A percentile compares a stretch with the other conserved stretches of the same genome.
phyloP scores from a whole-genome alignment of 331 rosid species.

The Malus hybrid region DNA sequence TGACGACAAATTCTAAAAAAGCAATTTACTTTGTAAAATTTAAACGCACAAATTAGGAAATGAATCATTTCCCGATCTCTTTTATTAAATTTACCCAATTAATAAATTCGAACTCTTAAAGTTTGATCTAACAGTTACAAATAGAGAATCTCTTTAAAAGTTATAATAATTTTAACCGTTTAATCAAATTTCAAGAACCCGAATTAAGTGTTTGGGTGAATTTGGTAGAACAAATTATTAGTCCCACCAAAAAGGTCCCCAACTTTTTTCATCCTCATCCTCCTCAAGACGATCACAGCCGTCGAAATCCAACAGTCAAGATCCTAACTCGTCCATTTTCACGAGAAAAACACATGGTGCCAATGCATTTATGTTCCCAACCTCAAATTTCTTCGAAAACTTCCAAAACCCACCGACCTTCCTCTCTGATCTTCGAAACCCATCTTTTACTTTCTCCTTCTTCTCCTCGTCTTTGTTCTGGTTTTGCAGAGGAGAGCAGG shows the following conservation, averaged over 20 bases:
- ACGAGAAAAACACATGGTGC: not conserved
- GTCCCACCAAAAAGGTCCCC: too few species aligned
- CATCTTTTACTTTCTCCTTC: not conserved
- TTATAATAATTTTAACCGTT: too few species aligned
- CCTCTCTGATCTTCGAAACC: not conserved
- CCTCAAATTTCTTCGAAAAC: not conserved
- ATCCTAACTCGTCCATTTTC: constrained; percentile 1
- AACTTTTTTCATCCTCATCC: not conserved
- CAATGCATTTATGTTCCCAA: not conserved
- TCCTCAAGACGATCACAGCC: constrained; percentile 13
- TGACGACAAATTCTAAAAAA: too few species aligned
- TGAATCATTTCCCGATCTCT: fast-evolving
- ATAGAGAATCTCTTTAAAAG: fast-evolving
- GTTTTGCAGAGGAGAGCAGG: not conserved
- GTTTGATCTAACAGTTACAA: fast-evolving
- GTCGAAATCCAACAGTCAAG: constrained; percentile 10
- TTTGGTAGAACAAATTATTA: too few species aligned
- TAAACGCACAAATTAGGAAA: too few species aligned
- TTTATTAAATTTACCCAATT: fast-evolving
- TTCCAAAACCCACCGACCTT: not conserved
- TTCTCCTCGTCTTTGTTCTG: not conserved
- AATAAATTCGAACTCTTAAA: fast-evolving
- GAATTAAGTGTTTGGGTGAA: fast-evolving
- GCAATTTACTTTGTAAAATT: too few species aligned
- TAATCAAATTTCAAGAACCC: fast-evolving